Percentiles rank a stretch among this genome's conserved stretches.
These are phyloP conservation scores for Salvia miltiorrhiza DNA, from an alignment of 257 asterid genomes.

Conservation along the genomic window DNA sequence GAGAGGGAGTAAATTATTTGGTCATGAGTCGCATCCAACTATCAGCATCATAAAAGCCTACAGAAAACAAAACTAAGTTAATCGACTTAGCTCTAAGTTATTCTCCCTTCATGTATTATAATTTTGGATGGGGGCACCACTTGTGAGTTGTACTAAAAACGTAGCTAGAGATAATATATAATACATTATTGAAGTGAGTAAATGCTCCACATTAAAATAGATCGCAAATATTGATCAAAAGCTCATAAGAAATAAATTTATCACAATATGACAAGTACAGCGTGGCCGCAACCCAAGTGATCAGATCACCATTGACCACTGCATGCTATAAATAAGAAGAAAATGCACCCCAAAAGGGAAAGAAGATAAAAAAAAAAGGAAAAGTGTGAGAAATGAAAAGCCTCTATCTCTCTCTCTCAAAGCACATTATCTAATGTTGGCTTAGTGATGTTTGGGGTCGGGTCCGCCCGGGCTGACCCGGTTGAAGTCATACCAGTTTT, in stretches of 20 bases:
- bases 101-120: background rate
- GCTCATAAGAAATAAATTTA: background rate
- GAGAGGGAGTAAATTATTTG: too few relatives aligned
- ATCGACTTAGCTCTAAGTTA: background rate
- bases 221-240: background rate
- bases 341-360: background rate
- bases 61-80: background rate
- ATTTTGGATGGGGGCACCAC: background rate
- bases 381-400: background rate
- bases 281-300: background rate
- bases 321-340: background rate
- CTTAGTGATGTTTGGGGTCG: slow-evolving; percentile 50
- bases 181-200: background rate
- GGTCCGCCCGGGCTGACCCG: slow-evolving; percentile 55
- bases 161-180: background rate
- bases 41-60: background rate
- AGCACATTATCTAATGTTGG: background rate
- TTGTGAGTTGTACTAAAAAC: background rate
- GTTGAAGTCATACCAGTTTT: slow-evolving; percentile 18
- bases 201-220: background rate
- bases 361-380: background rate
- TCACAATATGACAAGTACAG: slow-evolving; percentile 3
- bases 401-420: background rate
- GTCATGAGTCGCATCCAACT: background rate
- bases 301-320: too few relatives aligned